Evolutionary conservation across 164 flowering plant species (phyloP).

Genomic region (Macadamia integrifolia): DNA sequence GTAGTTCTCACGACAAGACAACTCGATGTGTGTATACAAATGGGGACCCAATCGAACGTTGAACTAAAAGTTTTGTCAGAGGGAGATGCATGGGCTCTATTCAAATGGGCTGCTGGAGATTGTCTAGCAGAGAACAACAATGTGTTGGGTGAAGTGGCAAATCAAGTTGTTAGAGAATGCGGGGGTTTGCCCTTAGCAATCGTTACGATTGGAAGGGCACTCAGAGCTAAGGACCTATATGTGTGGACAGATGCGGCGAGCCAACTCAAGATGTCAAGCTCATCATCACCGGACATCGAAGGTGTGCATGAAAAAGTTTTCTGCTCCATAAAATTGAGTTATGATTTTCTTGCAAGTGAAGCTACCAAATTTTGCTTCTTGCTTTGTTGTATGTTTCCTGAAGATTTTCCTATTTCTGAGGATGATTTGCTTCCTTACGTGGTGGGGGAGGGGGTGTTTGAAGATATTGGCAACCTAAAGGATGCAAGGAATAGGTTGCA

Average conservation of each 20-base stretch:
- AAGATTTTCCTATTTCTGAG: slow-evolving; percentile 9
- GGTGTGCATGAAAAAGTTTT: slow-evolving; percentile 4
- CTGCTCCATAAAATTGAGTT: slow-evolving; percentile 15
- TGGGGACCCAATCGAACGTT: too few relatives aligned
- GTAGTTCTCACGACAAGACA: too few relatives aligned
- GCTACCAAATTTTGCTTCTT: slow-evolving; percentile 16
- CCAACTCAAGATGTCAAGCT: slow-evolving; percentile 7
- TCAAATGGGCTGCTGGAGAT: too few relatives aligned
- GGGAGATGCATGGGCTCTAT: too few relatives aligned
- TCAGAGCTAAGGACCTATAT: too few relatives aligned
- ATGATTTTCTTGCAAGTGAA: slow-evolving; percentile 6
- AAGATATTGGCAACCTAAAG: background rate
- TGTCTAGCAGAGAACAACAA: too few relatives aligned
- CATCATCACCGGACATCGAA: background rate
- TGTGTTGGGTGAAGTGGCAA: too few relatives aligned
- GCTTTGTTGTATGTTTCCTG: slow-evolving; percentile 22
- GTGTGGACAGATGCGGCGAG: background rate
- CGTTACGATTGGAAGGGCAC: too few relatives aligned
- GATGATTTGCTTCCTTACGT: slow-evolving; percentile 1
- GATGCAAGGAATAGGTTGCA: background rate
- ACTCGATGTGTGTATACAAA: too few relatives aligned
- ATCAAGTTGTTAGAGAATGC: too few relatives aligned
- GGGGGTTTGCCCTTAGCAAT: too few relatives aligned
- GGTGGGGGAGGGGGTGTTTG: background rate
- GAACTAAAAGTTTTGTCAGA: too few relatives aligned